phyloP scores from a whole-genome alignment of 768 basidiomycete species.

The Pisolithus sp. region DNA sequence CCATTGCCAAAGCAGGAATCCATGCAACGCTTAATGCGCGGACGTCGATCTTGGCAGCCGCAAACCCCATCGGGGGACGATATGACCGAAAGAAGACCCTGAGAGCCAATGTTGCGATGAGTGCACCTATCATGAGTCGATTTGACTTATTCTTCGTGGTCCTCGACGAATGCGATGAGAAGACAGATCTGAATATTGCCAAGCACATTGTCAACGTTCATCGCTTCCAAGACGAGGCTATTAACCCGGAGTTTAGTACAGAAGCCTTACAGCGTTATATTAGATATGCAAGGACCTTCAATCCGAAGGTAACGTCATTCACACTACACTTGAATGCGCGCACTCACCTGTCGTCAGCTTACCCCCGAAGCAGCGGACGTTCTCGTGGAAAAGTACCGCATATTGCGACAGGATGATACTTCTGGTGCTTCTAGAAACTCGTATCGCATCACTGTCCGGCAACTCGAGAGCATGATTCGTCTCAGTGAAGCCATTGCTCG shows the following conservation, averaged over 20 bases:
- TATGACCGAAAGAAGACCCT: conserved; percentile 94
- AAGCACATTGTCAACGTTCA: conserved; percentile 98
- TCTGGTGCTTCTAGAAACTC: conserved; percentile 85
- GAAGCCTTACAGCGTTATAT: conserved; percentile 96
- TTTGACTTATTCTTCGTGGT: conserved; percentile 98
- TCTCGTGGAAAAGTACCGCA: conserved; percentile 91
- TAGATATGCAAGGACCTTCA: conserved; percentile 94
- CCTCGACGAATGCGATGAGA: conserved; percentile 93
- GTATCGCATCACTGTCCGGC: conserved; percentile 95
- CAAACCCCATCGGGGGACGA: conserved; percentile 94
- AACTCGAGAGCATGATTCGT: conserved; percentile 97
- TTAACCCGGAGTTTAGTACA: conserved; percentile 94
- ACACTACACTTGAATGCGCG: neutral
- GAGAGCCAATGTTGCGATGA: conserved; percentile 93
- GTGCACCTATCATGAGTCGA: conserved; percentile 97
- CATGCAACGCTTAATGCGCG: conserved; percentile 97
- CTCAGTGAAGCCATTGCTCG: conserved; percentile 95
- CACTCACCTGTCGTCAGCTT: conserved; percentile 46
- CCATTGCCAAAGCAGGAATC: conserved; percentile 98
- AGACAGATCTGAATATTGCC: conserved; percentile 88
- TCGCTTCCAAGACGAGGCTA: conserved; percentile 89
- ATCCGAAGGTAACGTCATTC: conserved; percentile 68
- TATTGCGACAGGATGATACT: conserved; percentile 87
- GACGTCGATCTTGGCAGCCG: conserved; percentile 95
- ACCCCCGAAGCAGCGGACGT: conserved; percentile 90